Evolutionary conservation across 768 basidiomycete species (phyloP).

Genomic region (Wakefieldia striispora): DNA sequence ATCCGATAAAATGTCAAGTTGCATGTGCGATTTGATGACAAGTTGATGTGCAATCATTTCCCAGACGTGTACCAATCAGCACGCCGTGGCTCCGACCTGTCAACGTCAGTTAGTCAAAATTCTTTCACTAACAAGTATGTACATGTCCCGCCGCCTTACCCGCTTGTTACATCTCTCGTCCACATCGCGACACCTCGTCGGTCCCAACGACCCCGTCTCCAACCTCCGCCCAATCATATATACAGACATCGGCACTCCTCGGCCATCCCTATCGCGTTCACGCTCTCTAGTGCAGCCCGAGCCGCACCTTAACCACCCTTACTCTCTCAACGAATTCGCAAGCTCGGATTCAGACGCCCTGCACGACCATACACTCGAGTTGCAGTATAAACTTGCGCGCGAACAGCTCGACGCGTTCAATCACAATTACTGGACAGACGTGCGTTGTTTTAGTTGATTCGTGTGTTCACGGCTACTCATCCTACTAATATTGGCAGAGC

Average conservation of each 20-base stretch:
- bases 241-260: conserved; percentile 53
- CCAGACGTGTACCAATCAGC: no score
- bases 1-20: neutral
- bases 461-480: neutral
- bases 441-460: conserved; percentile 36
- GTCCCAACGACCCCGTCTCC: conserved; percentile 75
- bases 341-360: conserved; percentile 12
- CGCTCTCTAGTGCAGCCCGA: conserved; percentile 28
- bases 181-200: conserved; percentile 44
- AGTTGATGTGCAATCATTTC: no score
- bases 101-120: no score
- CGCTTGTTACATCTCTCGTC: conserved; percentile 27
- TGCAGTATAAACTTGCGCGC: conserved; percentile 68
- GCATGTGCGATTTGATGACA: no score
- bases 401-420: conserved; percentile 75
- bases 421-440: conserved; percentile 79
- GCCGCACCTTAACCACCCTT: conserved; percentile 52
- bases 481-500: conserved; percentile 44
- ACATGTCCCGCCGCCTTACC: neutral
- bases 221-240: conserved; percentile 80
- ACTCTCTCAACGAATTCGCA: conserved; percentile 73
- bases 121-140: neutral
- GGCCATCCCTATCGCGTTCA: conserved; percentile 12
- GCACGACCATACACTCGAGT: conserved; percentile 46
- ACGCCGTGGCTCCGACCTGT: no score